Base-by-base conservation (phyloP, 1,284 basidiomycete genomes). In the Singerocomus rubriflavus region DNA sequence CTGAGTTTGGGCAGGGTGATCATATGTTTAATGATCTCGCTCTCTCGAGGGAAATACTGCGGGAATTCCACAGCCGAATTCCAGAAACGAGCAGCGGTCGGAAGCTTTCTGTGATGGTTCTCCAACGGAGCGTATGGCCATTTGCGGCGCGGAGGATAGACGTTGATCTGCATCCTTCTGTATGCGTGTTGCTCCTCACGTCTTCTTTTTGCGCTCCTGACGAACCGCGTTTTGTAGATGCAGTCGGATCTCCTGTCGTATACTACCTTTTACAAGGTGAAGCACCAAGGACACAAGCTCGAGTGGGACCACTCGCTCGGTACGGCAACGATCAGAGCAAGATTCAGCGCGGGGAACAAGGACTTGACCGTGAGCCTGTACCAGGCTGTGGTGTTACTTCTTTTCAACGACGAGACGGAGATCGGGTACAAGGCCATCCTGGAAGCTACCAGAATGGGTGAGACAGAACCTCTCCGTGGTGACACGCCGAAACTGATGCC, bases 321-420 rank as follows among this genome's bases (percentile, higher is more conserved):
- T 26, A 89, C 87, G 4, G 86, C 85, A 41, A 85, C 80, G 4
- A 65, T 98, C 48, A 83, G 72, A 41, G 89, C 82, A 2, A 69
- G 76, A 35, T 96, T 97, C 72, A 75, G 71, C 27, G 70, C 73
- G 2, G 91, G 85, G 0, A 70, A 74, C 58, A 98, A 98, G 70
- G 95, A 98, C 69, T 77, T 99, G 35, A 84, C 86, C 9, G 87
- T 99, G 55, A 94, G 91, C 60, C 74, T 98, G 61, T 94, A 91
- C 69, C 97, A 99, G 68, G 87, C 88, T 0, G 70, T 91, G 6
- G 81, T 97, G 2, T 72, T 99, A 1, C 71, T 98, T n/a, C 76
- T 93, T n/a, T 99, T 98, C 78, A 94, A 96, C 61, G 80, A 88
- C 1, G 74, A 67, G 38, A 63, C 59, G 30, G 79, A 82, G 56